Percentiles rank a stretch among this genome's conserved stretches.
phyloP scores from a whole-genome alignment of 148 eudicot genomes.

The Rhododendron kiyosumense region DNA sequence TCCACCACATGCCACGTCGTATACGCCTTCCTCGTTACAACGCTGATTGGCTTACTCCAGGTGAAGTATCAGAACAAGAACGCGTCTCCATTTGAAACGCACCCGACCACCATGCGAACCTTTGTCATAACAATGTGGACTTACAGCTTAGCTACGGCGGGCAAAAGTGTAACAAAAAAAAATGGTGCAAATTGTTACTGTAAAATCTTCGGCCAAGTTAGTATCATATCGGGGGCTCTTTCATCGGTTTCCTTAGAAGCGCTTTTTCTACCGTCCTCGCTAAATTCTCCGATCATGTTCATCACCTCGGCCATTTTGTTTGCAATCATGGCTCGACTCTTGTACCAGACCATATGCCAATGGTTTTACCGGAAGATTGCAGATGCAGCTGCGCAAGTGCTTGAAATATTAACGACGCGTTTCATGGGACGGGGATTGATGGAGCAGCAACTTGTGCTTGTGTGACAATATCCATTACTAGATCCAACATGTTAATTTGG shows the following conservation, averaged over 20 bases:
- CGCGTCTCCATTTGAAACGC: background rate
- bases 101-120: background rate
- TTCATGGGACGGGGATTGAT: background rate
- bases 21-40: background rate
- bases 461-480: background rate
- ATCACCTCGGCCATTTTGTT: background rate
- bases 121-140: background rate
- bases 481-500: too few relatives aligned
- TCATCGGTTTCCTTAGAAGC: background rate
- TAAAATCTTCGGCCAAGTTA: background rate
- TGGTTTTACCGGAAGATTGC: background rate
- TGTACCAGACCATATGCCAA: background rate
- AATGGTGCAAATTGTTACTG: background rate
- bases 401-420: background rate
- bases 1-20: background rate
- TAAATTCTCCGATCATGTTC: background rate
- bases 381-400: background rate
- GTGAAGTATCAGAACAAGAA: background rate
- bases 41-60: background rate
- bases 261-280: background rate
- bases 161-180: background rate
- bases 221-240: background rate
- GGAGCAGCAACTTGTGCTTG: background rate
- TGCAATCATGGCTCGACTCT: background rate
- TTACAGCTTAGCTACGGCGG: background rate